phyloP scores from a whole-genome alignment of 208 protist species.

The Trypanosoma conorhini region DNA sequence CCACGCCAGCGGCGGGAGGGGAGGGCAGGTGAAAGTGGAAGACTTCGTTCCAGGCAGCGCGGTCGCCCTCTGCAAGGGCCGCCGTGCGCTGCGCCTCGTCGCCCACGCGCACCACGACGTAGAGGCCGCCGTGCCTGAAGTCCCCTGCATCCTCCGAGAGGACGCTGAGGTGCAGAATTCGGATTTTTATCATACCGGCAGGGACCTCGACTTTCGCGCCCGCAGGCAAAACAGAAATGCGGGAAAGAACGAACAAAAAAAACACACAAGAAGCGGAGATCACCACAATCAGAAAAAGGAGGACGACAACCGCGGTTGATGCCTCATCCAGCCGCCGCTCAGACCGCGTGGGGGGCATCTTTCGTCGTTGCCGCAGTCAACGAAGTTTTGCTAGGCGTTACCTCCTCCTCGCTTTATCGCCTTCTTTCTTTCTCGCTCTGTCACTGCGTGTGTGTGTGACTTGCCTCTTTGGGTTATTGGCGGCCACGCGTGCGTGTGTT shows the following conservation, averaged over 20 bases:
- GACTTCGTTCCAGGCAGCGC: slow-evolving; percentile 48
- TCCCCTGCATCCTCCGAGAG: slow-evolving; percentile 31
- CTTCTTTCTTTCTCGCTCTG: slow-evolving; percentile 4
- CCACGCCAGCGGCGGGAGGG: no score
- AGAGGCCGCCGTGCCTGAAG: slow-evolving; percentile 56
- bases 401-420: no score
- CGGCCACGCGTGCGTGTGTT: background rate
- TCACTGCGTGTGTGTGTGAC: background rate
- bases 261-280: slow-evolving; percentile 5
- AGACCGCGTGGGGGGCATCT: no score
- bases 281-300: no score
- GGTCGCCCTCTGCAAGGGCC: slow-evolving; percentile 28
- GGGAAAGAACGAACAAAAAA: slow-evolving; percentile 14
- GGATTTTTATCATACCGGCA: slow-evolving; percentile 28
- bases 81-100: slow-evolving; percentile 43
- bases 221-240: slow-evolving; percentile 5
- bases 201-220: background rate
- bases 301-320: no score
- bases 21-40: slow-evolving; percentile 32
- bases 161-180: slow-evolving; percentile 45
- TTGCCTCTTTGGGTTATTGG: background rate
- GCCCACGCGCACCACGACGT: slow-evolving; percentile 56
- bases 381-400: no score
- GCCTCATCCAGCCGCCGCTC: no score
- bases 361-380: no score